Evolutionary conservation across 805 yeast species (phyloP), one percentile per base, ranked within the genome.

Genomic region (Zygosaccharomyces pseudorouxii): DNA sequence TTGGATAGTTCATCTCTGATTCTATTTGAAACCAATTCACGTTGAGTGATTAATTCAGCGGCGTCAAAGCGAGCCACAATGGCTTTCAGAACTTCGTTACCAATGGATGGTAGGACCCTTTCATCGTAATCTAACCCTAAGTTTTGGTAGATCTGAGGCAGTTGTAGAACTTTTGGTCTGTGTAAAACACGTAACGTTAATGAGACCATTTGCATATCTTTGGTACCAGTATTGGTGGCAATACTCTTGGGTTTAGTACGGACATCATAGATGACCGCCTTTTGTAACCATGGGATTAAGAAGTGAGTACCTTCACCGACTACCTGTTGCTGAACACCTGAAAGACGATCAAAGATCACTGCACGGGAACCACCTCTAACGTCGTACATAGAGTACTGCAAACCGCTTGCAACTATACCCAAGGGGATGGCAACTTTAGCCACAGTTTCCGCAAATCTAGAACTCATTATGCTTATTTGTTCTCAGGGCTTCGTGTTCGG

Each of bases 281-380:
- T 83, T 68, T 93, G 99, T 55, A 93, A 74, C 98, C 99, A 93
- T 46, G 99, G 99, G 46, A 93, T 68, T 55, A 90, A 73, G 69
- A 93, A 93, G 70, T 93, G 98, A 20, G 98, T 86, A 51, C 99
- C 99, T 72, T 93, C 99, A 25, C 97, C 96, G 51, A 90, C 75
- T 20, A 93, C 97, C n/a, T 73, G 72, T 60, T 81, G 82, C 68
- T 87, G 85, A 46, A 93, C 95, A 72, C 99, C 99, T 38, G 77
- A 72, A 50, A 93, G 70, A 60, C 99, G 78, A 73, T 93, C 98
- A 64, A 93, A 93, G 54, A 93, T 86, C 46, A 93, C 96, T 20
- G 97, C 99, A 66, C 99, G 78, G 50, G 87, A 80, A 48, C 99
- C 99, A 51, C 99, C 99, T 64, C 85, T 82, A 33, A 93, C 99